A percentile compares a stretch with the other conserved stretches of the same genome.
phyloP scores from a whole-genome alignment of 192 early-diverging fungal species.

The Mycoemilia scoparia region DNA sequence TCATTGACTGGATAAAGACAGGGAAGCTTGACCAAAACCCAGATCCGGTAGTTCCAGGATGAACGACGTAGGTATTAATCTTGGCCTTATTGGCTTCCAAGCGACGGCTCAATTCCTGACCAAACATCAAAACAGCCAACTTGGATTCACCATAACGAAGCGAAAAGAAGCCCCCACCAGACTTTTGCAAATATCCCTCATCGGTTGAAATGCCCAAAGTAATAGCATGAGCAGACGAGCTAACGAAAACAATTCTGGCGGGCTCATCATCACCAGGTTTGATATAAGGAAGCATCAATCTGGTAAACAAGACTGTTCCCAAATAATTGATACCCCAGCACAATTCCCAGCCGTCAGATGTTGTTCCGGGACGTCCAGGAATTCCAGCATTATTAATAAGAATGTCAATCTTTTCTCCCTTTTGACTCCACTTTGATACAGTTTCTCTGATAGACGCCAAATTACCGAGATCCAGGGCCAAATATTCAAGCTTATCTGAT shows the following conservation, averaged over 20 bases:
- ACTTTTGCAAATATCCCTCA: conserved; percentile 10
- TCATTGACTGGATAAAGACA: conserved; percentile 14
- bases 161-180: conserved; percentile 21
- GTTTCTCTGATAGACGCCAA: conserved; percentile 17
- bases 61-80: conserved; percentile 10
- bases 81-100: conserved; percentile 2
- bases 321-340: conserved; percentile 30
- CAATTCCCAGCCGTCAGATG: conserved; percentile 26
- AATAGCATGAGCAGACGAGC: conserved; percentile 18
- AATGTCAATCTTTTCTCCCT: conserved; percentile 1
- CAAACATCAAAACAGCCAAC: conserved; percentile 23
- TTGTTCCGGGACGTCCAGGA: conserved; percentile 18
- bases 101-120: conserved; percentile 8
- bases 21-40: conserved; percentile 21
- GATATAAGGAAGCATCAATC: conserved; percentile 14
- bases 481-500: conserved; percentile 15
- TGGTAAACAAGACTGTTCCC: conserved; percentile 26
- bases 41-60: conserved; percentile 24
- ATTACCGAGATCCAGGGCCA: conserved; percentile 24
- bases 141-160: conserved; percentile 26
- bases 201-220: conserved; percentile 25
- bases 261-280: conserved; percentile 2
- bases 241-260: conserved; percentile 21
- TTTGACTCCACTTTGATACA: conserved; percentile 7
- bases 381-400: conserved; percentile 29